Conservation (phyloP, 257 asterid genomes). For the Striga asiatica region DNA sequence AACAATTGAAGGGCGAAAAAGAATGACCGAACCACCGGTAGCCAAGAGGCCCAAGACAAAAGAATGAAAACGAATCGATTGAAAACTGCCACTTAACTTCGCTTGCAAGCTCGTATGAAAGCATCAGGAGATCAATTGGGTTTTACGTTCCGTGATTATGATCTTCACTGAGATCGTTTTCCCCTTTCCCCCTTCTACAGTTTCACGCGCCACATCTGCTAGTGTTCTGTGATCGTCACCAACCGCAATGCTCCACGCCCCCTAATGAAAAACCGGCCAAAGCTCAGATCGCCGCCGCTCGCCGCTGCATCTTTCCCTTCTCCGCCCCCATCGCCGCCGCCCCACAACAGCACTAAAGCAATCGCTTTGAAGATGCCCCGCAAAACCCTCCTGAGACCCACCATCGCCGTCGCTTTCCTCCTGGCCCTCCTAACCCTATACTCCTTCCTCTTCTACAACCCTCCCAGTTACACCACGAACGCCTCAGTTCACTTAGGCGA, state of each 20-base stretch:
- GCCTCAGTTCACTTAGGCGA: slow-evolving; percentile 4
- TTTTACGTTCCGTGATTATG: neutral
- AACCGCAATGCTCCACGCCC: neutral
- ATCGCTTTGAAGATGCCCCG: slow-evolving; percentile 39
- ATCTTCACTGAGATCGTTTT: slow-evolving; percentile 3
- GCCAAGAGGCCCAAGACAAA: too few species aligned
- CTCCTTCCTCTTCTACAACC: slow-evolving; percentile 38
- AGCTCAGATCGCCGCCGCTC: slow-evolving; percentile 36
- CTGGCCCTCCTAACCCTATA: slow-evolving; percentile 41
- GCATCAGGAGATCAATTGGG: too few species aligned
- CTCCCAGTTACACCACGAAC: slow-evolving; percentile 19
- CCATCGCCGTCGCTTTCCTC: slow-evolving; percentile 37
- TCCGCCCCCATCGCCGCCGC: slow-evolving; percentile 13
- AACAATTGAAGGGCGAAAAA: too few species aligned
- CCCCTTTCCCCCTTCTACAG: neutral
- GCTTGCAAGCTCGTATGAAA: too few species aligned
- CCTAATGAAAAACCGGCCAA: slow-evolving; percentile 17
- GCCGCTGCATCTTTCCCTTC: slow-evolving; percentile 11
- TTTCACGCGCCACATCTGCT: neutral
- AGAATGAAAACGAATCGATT: too few species aligned
- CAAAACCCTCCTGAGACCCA: slow-evolving; percentile 46
- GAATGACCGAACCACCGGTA: too few species aligned
- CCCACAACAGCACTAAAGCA: slow-evolving; percentile 10
- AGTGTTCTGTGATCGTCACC: neutral
- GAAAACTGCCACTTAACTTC: too few species aligned